Percentiles rank a stretch among this genome's conserved stretches.
phyloP scores from a whole-genome alignment of 176 grass and related monocot genomes.

The Musa beccarii region DNA sequence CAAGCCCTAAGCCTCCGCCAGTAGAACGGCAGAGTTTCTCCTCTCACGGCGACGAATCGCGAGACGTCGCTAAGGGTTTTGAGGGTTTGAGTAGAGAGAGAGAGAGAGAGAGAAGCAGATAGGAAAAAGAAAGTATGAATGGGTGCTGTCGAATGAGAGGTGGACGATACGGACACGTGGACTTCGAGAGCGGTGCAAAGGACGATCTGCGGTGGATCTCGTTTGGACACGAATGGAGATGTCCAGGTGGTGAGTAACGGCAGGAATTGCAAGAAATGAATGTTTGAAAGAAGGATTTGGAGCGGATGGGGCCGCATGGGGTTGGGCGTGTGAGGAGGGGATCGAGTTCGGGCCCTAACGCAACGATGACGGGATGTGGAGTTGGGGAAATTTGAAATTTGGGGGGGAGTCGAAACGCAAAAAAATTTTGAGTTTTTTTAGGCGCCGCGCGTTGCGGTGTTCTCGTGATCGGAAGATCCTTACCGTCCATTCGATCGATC shows the following conservation, averaged over 20 bases:
- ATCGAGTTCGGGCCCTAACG: not conserved
- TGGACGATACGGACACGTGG: not conserved
- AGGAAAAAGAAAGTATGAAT: not conserved
- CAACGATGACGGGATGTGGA: constrained; percentile 1
- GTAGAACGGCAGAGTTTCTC: not conserved
- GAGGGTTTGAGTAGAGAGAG: not conserved
- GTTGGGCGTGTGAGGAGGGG: not conserved
- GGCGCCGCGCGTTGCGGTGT: no score
- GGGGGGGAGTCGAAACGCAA: not conserved
- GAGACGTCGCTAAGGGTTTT: not conserved
- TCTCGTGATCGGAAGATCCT: no score
- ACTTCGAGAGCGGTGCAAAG: not conserved
- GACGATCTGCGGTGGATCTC: constrained; percentile 1
- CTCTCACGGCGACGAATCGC: not conserved
- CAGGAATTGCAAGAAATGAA: not conserved
- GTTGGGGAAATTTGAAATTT: not conserved
- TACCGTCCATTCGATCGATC: no score
- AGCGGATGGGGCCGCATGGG: not conserved
- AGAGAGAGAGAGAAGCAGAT: not conserved
- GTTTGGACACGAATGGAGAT: not conserved
- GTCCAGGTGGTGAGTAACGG: not conserved
- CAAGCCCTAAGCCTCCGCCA: not conserved
- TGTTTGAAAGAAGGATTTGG: not conserved
- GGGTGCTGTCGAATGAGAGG: not conserved
- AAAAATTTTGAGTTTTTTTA: not conserved